Evolutionary conservation across 345 rosid genomes (phyloP), one percentile per base, ranked within the genome.

Genomic region (Kandelia obovata): DNA sequence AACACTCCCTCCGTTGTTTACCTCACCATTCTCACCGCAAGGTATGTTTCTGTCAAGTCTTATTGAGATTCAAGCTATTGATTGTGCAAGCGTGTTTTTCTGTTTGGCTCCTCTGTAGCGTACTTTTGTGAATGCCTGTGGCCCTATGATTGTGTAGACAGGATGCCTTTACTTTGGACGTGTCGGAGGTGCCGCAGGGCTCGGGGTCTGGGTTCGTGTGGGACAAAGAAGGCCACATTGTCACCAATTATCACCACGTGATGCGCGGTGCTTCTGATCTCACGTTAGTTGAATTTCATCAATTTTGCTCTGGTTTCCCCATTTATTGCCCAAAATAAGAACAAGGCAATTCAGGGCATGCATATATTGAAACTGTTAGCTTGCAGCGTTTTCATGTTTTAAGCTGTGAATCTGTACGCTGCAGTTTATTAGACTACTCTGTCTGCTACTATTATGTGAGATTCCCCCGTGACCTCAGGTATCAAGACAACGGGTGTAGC

Each of bases 261-360:
- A 94, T 94, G 64, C 96, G 98, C 43, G 98, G 93, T 39, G 97
- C 98, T 74, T 94, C 98, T 73, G 97, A 94, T 83, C 90, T 94
- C 88, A 89, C 77, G 97, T 94, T 68, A 20, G 83, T 82, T 34
- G 51, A 2, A 27, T 70, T 73, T 34, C 8, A 56, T 26, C 47
- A 23, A 7, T 23, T 49, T 34, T 66, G 6, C 2, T 52, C 32
- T 51, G 1, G 34, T 6, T 43, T 43, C 28, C 26, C 26, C 46
- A 49, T 65, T 28, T 49, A 52, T 32, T 37, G 53, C 15, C 15
- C n/a, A 26, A n/a, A 23, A 15, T n/a, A 30, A 19, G 31, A 55
- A 27, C 9, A 49, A 27, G 21, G 35, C 23, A 37, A 8, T 59
- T 15, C 16, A 55, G 11, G 57, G 16, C 5, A 23, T 28, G 32